Percentiles rank a stretch among this genome's conserved stretches.
Evolutionary conservation across 2,329 filamentous ascomycete species (phyloP).

Genomic region (Claviceps spartinae): DNA sequence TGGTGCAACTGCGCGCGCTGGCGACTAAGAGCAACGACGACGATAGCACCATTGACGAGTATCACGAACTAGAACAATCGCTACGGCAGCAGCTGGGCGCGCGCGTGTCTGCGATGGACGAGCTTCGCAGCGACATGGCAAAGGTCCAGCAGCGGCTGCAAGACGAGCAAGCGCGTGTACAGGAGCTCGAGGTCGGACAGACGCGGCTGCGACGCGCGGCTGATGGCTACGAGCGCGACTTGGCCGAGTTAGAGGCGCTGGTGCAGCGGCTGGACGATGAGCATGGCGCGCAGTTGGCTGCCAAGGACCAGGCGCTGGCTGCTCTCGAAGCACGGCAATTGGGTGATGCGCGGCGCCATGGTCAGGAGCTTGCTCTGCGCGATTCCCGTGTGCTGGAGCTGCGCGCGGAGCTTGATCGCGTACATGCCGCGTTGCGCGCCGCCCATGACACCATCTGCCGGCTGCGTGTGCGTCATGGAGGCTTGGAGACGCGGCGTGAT

Average conservation of each 20-base stretch:
- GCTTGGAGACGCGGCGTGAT: conserved; percentile 21
- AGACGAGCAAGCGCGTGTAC: conserved; percentile 26
- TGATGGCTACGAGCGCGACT: conserved; percentile 38
- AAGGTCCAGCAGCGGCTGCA: conserved; percentile 19
- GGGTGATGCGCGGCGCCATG: conserved; percentile 26
- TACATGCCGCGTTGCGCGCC: conserved; percentile 29
- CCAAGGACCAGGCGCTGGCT: conserved; percentile 23
- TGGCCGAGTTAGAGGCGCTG: conserved; percentile 37
- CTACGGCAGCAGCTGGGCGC: conserved; percentile 43
- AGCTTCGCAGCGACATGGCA: conserved; percentile 28
- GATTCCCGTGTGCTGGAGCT: conserved; percentile 38
- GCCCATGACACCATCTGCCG: conserved; percentile 33
- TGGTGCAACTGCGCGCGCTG: conserved; percentile 35
- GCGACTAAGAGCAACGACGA: conserved; percentile 31
- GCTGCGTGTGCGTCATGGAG: conserved; percentile 33
- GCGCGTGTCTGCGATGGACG: conserved; percentile 37
- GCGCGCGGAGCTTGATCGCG: conserved; percentile 31
- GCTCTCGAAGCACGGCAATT: conserved; percentile 32
- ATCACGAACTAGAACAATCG: conserved; percentile 40
- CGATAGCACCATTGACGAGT: conserved; percentile 45
- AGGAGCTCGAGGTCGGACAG: conserved; percentile 35
- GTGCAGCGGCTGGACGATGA: conserved; percentile 32
- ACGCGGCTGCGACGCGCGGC: conserved; percentile 37
- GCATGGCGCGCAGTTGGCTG: conserved; percentile 12
- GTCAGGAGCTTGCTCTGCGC: conserved; percentile 32